These are phyloP conservation scores for Sporobolus alterniflorus DNA, from an alignment of 202 grass and related monocot species.

Conservation along the genomic window DNA sequence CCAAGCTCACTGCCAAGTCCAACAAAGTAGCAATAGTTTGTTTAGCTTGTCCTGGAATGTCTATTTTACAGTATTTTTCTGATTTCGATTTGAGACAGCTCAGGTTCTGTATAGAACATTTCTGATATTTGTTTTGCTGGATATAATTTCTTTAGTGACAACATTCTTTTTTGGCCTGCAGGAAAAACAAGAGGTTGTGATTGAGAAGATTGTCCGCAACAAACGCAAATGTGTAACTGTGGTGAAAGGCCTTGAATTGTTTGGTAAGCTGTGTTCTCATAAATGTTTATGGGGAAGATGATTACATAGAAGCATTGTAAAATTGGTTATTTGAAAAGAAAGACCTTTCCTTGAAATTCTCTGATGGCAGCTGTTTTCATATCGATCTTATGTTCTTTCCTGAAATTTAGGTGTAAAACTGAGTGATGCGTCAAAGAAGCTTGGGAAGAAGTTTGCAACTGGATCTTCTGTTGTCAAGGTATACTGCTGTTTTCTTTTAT, in stretches of 20 bases:
- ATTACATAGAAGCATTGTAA: background rate
- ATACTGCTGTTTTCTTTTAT: background rate
- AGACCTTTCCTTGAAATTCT: background rate
- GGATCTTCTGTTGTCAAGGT: slow-evolving; percentile 99
- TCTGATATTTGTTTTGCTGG: background rate
- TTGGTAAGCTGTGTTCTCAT: slow-evolving; percentile 61
- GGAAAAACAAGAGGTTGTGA: slow-evolving; percentile 96
- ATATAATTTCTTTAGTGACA: background rate
- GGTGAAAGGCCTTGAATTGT: slow-evolving; percentile 96
- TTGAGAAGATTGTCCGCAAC: slow-evolving; percentile 99
- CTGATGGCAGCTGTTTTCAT: background rate
- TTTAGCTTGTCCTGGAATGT: background rate
- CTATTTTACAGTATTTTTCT: background rate
- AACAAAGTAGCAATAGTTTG: background rate
- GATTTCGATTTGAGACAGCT: background rate
- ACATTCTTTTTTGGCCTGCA: slow-evolving; percentile 16
- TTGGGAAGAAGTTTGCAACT: slow-evolving; percentile 98
- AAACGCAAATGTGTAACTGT: slow-evolving; percentile 99
- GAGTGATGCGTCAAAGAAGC: slow-evolving; percentile 96
- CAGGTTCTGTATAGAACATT: background rate
- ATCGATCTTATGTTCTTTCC: slow-evolving; percentile 9
- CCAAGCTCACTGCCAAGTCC: background rate
- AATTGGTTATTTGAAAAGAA: no score
- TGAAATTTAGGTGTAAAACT: slow-evolving; percentile 76
- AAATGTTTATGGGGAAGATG: background rate